Percentiles rank a stretch among this genome's conserved stretches.
Conservation (phyloP, 2,329 filamentous ascomycete species). For the Microsporum audouinii region DNA sequence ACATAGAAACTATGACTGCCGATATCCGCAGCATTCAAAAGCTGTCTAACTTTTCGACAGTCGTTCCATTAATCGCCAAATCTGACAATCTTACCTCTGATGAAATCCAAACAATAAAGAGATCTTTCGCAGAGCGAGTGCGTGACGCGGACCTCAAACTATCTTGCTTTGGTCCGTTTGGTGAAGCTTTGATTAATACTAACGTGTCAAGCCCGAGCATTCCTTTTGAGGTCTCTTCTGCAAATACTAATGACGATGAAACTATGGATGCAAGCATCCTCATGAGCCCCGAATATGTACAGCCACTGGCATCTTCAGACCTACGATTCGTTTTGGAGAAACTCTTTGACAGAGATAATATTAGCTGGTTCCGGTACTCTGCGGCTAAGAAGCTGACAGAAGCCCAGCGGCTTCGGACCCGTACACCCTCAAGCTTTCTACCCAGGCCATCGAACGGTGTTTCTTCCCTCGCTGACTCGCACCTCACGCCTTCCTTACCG, state of each 20-base stretch:
- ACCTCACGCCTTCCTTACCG: conserved; percentile 17
- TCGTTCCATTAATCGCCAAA: conserved; percentile 71
- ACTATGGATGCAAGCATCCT: conserved; percentile 85
- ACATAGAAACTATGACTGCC: conserved; percentile 44
- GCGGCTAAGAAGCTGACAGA: conserved; percentile 70
- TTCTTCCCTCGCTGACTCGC: conserved; percentile 22
- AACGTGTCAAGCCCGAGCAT: conserved; percentile 25
- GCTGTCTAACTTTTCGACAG: conserved; percentile 63
- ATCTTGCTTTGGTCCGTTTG: conserved; percentile 52
- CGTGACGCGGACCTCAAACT: conserved; percentile 44
- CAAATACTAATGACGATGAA: conserved; percentile 58
- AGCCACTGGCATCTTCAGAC: conserved; percentile 67
- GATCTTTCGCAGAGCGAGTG: conserved; percentile 29
- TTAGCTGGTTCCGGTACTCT: conserved; percentile 69
- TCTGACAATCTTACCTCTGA: conserved; percentile 56
- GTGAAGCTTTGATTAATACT: conserved; percentile 16
- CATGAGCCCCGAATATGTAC: conserved; percentile 84
- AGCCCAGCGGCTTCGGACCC: conserved; percentile 44
- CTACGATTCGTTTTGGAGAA: conserved; percentile 56
- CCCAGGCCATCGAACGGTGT: conserved; percentile 17
- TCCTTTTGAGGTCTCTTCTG: conserved; percentile 69
- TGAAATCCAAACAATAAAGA: conserved; percentile 50
- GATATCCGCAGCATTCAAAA: conserved; percentile 63
- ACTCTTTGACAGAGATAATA: conserved; percentile 66
- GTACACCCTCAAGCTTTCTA: conserved; percentile 9